Percentiles rank a stretch among this genome's conserved stretches.
Conservation (phyloP, 257 asterid genomes). For the Gentiana straminea region DNA sequence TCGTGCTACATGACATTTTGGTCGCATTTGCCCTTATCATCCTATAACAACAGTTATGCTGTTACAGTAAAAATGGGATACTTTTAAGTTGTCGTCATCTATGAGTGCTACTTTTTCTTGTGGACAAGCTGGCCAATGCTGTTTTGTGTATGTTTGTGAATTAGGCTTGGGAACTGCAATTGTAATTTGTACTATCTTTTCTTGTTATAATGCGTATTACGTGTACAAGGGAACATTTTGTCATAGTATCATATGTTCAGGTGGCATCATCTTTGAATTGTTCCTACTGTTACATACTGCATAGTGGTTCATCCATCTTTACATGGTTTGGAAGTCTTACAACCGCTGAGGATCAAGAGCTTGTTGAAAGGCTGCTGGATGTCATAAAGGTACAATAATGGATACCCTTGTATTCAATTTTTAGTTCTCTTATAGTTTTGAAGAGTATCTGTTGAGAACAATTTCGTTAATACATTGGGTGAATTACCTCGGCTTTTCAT, state of each 20-base stretch:
- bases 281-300: conserved; percentile 85
- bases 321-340: conserved; percentile 92
- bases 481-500: too few relatives aligned
- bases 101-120: background rate
- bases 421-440: background rate
- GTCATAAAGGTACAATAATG: conserved; percentile 57
- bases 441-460: too few relatives aligned
- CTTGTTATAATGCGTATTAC: background rate
- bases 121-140: background rate
- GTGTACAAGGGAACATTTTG: conserved; percentile 10
- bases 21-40: too few relatives aligned
- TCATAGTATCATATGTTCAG: conserved; percentile 34
- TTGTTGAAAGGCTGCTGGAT: conserved; percentile 96
- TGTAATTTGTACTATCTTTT: too few relatives aligned
- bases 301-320: conserved; percentile 66
- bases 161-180: background rate
- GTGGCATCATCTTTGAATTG: conserved; percentile 89
- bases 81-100: background rate
- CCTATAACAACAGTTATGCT: too few relatives aligned
- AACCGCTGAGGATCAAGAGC: conserved; percentile 79
- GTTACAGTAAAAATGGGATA: too few relatives aligned
- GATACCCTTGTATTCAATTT: conserved; percentile 1
- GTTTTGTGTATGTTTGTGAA: background rate
- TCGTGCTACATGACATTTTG: too few relatives aligned
- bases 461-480: background rate